phyloP scores from a whole-genome alignment of 1,139 yeast species.

The Geotrichum candidum region DNA sequence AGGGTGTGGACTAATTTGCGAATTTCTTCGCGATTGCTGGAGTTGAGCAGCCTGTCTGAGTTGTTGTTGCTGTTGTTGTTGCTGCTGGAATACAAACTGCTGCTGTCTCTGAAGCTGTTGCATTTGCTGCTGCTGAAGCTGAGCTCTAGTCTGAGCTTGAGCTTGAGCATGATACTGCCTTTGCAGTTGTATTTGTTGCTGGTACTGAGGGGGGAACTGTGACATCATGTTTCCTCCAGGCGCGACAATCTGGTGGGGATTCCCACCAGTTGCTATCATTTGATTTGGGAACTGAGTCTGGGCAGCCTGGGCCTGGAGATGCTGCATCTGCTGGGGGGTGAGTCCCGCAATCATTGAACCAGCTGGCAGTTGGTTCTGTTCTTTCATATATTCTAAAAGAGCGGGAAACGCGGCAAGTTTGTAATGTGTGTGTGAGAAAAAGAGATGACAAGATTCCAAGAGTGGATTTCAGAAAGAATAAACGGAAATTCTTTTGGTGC shows the following conservation, averaged over 20 bases:
- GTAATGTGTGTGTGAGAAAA: not conserved
- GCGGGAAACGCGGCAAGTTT: not conserved
- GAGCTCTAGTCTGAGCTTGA: not conserved
- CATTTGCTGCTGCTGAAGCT: conserved; percentile 4
- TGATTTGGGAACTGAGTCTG: conserved; percentile 5
- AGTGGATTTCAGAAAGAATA: not conserved
- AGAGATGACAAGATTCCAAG: not conserved
- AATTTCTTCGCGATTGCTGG: not conserved
- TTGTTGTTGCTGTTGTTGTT: not conserved
- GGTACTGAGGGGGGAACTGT: conserved; percentile 6
- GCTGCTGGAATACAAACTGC: not conserved
- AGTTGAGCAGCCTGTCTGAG: not conserved
- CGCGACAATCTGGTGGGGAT: conserved; percentile 1
- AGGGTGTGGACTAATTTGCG: not conserved
- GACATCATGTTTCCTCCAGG: conserved; percentile 6
- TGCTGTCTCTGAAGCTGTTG: not conserved
- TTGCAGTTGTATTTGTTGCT: conserved; percentile 4
- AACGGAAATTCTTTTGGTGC: not conserved
- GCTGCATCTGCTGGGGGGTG: conserved; percentile 8
- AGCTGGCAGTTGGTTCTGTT: conserved; percentile 4
- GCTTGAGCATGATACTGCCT: conserved; percentile 4
- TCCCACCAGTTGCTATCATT: not conserved
- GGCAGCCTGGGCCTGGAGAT: conserved; percentile 4
- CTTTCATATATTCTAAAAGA: not conserved
- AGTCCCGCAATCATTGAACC: conserved; percentile 3